phyloP scores from a whole-genome alignment of 2,329 filamentous ascomycete species.

The Tolypocladium guangdongense region DNA sequence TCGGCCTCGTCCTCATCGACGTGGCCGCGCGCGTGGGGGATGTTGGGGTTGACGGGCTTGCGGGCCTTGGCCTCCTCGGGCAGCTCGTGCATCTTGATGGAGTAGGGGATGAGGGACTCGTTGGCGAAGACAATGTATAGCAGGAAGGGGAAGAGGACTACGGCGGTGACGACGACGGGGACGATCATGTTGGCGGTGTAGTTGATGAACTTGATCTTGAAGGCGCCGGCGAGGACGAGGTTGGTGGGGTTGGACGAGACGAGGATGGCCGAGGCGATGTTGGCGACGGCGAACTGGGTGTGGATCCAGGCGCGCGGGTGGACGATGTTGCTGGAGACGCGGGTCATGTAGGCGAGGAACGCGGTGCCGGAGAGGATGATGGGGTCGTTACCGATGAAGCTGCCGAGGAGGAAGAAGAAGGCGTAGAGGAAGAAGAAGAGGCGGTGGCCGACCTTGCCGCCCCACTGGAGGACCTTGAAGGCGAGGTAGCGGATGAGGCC shows the following conservation, averaged over 20 bases:
- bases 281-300: conserved; percentile 60
- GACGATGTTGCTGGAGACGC: conserved; percentile 61
- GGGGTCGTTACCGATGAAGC: conserved; percentile 64
- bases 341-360: conserved; percentile 67
- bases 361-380: conserved; percentile 65
- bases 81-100: conserved; percentile 59
- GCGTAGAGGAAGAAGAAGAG: conserved; percentile 64
- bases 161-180: conserved; percentile 55
- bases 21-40: conserved; percentile 50
- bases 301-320: conserved; percentile 65
- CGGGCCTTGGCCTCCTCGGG: conserved; percentile 42
- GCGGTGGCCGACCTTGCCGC: conserved; percentile 53
- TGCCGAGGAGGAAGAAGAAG: conserved; percentile 59
- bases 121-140: conserved; percentile 59
- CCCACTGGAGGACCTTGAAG: conserved; percentile 58
- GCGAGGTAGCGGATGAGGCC: conserved; percentile 61
- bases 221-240: conserved; percentile 61
- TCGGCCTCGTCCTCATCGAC: conserved; percentile 39
- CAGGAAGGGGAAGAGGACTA: conserved; percentile 59
- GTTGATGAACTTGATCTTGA: conserved; percentile 58
- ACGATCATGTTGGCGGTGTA: conserved; percentile 74
- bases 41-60: conserved; percentile 61
- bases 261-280: conserved; percentile 63
- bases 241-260: conserved; percentile 74
- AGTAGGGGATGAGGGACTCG: conserved; percentile 49